Evolutionary conservation across 1,139 yeast species (phyloP), one percentile per base, ranked within the genome.

Genomic region (Saccharomycopsis hybrid): DNA sequence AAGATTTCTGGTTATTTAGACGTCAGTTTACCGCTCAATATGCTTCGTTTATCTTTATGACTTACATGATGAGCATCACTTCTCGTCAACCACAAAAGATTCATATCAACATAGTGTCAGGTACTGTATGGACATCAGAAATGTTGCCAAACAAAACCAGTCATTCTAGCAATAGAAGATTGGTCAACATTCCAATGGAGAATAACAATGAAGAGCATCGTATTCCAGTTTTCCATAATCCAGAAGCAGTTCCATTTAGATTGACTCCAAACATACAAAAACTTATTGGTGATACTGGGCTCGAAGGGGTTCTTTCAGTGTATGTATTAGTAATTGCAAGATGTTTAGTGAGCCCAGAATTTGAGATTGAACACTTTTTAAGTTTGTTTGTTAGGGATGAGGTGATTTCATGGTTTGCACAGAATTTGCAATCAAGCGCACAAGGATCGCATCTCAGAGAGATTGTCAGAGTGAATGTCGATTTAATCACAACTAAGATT

Each of bases 331-430:
- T 83, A 31, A 88, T 90, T 64, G 95, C 97, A 0, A 78, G 89
- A 61, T 92, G 96, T 11, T 72, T 94, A 56, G 77, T 92, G 4
- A 96, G 89, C 59, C 95, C 96, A 0, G 96, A 89, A 60, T 85
- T 88, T 54, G 96, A 89, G 59, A 73, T 87, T 65, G 92, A 84
- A 58, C 95, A 89, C 57, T 89, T 85, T 65, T 70, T 94, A 68
- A 87, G 96, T n/a, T 73, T 94, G 56, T 92, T 92, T 69, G 96
- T 94, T 28, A 80, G 97, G 48, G 98, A 94, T 66, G 99, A 94
- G 66, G 85, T 90, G 30, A 79, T 90, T 44, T 82, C 96, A 0
- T 92, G 97, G 97, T 88, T 85, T 65, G 79, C 90, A 40, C 94
- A 86, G 64, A 50, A 52, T 33, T 42, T 52, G 18, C 53, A 50